phyloP scores from a whole-genome alignment of 1,284 basidiomycete species.

The Marasmius fiardii region DNA sequence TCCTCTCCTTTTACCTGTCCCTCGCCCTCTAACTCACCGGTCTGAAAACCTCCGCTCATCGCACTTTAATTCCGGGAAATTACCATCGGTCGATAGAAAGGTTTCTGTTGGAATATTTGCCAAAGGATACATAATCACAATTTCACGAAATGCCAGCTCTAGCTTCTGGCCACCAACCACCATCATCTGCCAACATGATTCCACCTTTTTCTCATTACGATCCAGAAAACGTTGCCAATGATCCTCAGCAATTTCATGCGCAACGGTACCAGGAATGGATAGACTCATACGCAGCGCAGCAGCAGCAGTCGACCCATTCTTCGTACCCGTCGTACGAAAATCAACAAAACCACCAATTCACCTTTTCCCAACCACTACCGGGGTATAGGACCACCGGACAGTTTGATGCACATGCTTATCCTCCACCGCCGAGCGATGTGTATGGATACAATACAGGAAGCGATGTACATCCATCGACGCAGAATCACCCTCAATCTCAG shows the following conservation, averaged over 20 bases:
- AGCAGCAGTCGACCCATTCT: conserved; percentile 3
- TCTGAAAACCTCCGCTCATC: background rate
- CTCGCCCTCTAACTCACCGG: no score
- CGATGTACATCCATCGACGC: background rate
- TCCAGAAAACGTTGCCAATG: conserved; percentile 18
- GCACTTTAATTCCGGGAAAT: background rate
- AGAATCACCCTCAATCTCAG: background rate
- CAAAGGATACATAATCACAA: background rate
- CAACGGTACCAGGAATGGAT: conserved; percentile 40
- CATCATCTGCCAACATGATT: conserved; percentile 1
- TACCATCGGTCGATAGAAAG: background rate
- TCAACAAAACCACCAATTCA: background rate
- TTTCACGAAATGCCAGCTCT: background rate
- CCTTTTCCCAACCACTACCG: conserved; percentile 10
- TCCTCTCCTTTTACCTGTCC: no score
- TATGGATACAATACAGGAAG: background rate
- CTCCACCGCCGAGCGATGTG: background rate
- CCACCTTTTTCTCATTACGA: conserved; percentile 37
- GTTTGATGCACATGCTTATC: background rate
- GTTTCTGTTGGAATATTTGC: background rate
- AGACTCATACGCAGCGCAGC: conserved; percentile 22
- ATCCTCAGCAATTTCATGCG: conserved; percentile 22
- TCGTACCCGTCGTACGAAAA: background rate
- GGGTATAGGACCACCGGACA: background rate
- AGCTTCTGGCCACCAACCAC: background rate